Conservation (phyloP, 2,329 filamentous ascomycete species). For the Penicillium sp. region DNA sequence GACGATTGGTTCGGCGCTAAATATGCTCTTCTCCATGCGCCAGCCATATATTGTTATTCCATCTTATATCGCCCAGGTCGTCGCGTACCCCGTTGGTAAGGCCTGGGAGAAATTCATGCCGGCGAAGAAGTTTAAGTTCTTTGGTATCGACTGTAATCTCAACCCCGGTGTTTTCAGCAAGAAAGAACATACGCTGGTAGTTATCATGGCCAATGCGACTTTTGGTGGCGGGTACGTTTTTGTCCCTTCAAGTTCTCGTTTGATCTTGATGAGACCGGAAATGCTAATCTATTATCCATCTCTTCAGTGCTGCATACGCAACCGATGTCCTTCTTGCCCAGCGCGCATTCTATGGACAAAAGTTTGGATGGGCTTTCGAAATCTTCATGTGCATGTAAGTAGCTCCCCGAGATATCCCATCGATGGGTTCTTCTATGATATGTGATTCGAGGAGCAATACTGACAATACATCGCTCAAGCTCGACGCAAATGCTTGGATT, state of each 20-base stretch:
- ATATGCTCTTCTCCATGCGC: slow-evolving; percentile 62
- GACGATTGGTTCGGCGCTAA: slow-evolving; percentile 65
- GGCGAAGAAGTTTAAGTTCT: slow-evolving; percentile 38
- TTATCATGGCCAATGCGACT: slow-evolving; percentile 67
- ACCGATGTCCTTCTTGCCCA: slow-evolving; percentile 76
- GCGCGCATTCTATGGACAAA: slow-evolving; percentile 71
- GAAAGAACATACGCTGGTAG: slow-evolving; percentile 52
- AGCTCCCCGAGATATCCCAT: no score
- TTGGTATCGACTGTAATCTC: slow-evolving; percentile 43
- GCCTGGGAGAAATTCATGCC: slow-evolving; percentile 48
- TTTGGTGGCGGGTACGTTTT: slow-evolving; percentile 56
- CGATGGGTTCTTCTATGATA: no score
- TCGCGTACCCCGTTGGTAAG: slow-evolving; percentile 60
- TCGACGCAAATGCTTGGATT: slow-evolving; percentile 73
- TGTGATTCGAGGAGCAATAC: neutral
- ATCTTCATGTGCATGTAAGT: slow-evolving; percentile 62
- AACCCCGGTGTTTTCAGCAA: slow-evolving; percentile 53
- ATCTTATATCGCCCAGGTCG: slow-evolving; percentile 65
- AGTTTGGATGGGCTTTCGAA: slow-evolving; percentile 70
- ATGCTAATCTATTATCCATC: neutral
- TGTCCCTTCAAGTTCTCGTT: neutral
- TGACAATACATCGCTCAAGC: neutral
- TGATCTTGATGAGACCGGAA: neutral
- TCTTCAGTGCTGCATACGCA: slow-evolving; percentile 61
- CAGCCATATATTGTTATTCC: slow-evolving; percentile 64